A percentile compares a stretch with the other conserved stretches of the same genome.
Conservation (phyloP, 768 basidiomycete genomes). For the Infundibulicybe gibba region DNA sequence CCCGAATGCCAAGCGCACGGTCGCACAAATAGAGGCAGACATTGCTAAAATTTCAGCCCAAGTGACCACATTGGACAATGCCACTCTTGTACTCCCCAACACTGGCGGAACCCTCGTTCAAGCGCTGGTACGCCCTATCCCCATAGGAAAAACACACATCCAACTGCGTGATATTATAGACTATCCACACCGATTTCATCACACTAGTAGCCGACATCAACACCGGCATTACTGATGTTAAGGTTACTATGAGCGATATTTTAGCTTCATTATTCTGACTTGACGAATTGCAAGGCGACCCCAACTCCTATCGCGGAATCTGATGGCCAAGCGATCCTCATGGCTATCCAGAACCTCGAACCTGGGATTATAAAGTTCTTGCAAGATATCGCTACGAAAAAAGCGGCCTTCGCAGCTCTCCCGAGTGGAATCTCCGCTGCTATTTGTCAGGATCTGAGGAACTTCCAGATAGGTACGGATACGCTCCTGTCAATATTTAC, state of each 20-base stretch:
- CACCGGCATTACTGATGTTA: conserved; percentile 19
- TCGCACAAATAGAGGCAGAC: conserved; percentile 8
- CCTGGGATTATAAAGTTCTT: conserved; percentile 23
- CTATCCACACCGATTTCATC: conserved; percentile 19
- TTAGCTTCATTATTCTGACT: too few species aligned
- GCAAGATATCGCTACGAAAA: conserved; percentile 15
- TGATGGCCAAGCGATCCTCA: conserved; percentile 13
- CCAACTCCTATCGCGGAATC: conserved; percentile 10
- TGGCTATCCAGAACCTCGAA: conserved; percentile 16
- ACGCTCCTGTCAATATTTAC: conserved; percentile 16
- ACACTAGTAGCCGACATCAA: conserved; percentile 16
- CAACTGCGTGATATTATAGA: conserved; percentile 5
- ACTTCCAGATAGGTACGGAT: conserved; percentile 16
- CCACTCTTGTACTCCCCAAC: conserved; percentile 2
- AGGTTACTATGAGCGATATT: conserved; percentile 7
- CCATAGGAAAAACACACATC: neutral
- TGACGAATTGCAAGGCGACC: too few species aligned
- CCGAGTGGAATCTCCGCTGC: conserved; percentile 25
- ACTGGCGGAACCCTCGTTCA: conserved; percentile 15
- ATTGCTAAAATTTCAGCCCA: neutral
- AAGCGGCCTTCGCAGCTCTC: conserved; percentile 23
- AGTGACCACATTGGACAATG: conserved; percentile 4
- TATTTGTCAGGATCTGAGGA: conserved; percentile 23
- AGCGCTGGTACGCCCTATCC: conserved; percentile 19
- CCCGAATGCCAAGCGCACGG: neutral